A percentile compares a stretch with the other conserved stretches of the same genome.
phyloP scores from a whole-genome alignment of 768 basidiomycete species.

The Mycena indigotica region DNA sequence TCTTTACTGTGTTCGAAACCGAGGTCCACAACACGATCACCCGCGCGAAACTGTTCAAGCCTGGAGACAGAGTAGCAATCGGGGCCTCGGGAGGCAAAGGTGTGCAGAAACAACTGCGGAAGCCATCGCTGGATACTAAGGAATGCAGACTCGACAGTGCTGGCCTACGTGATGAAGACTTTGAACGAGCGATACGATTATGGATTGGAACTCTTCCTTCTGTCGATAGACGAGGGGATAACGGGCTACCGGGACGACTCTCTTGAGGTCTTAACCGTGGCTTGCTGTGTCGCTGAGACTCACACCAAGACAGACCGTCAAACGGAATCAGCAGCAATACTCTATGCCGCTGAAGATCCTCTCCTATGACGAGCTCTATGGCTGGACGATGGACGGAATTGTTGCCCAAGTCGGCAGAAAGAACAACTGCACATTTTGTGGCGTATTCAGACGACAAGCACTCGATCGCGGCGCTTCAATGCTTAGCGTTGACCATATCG shows the following conservation, averaged over 20 bases:
- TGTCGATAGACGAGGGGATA: constrained; percentile 98
- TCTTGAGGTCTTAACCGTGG: constrained; percentile 63
- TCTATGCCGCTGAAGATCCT: constrained; percentile 94
- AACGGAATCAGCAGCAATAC: constrained; percentile 95
- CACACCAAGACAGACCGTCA: constrained; percentile 75
- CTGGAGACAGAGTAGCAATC: constrained; percentile 92
- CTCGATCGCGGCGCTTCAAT: constrained; percentile 91
- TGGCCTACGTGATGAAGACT: constrained; percentile 95
- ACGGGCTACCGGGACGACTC: constrained; percentile 98
- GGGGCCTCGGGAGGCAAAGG: constrained; percentile 99
- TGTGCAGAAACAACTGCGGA: constrained; percentile 32
- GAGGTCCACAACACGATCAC: constrained; percentile 97
- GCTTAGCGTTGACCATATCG: constrained; percentile 92
- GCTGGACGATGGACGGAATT: constrained; percentile 99
- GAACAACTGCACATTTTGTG: constrained; percentile 99
- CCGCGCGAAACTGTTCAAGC: constrained; percentile 78
- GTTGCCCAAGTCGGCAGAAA: constrained; percentile 94
- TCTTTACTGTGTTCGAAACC: constrained; percentile 96
- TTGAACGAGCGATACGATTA: constrained; percentile 94
- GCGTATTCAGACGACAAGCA: constrained; percentile 95
- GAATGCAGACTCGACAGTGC: constrained; percentile 87
- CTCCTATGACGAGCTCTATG: constrained; percentile 94
- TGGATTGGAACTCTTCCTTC: constrained; percentile 84
- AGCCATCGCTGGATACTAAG: background rate
- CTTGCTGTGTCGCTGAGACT: background rate